Evolutionary conservation across 176 grass and related monocot species (phyloP).

Genomic region (Raddia guianensis): DNA sequence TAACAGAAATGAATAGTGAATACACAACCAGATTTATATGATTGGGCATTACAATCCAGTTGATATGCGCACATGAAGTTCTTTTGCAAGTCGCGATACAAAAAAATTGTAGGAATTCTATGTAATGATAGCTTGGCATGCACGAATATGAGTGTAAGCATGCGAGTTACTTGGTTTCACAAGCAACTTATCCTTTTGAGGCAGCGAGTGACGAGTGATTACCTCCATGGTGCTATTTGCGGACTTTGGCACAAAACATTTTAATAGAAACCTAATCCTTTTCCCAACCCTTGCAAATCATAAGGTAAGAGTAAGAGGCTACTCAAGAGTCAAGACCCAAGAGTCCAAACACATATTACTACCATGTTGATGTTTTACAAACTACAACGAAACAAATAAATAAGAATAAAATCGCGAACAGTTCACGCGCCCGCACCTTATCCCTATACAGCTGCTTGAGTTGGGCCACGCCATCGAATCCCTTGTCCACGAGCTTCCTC

Average conservation of each 20-base stretch:
- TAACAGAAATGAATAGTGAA: background rate
- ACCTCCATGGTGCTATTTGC: background rate
- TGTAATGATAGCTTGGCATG: background rate
- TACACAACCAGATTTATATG: background rate
- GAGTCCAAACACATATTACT: background rate
- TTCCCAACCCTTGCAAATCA: background rate
- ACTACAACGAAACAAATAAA: background rate
- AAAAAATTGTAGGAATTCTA: background rate
- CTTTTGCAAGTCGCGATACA: background rate
- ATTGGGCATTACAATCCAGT: background rate
- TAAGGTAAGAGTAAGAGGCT: background rate
- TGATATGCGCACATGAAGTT: background rate
- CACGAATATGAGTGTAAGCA: background rate
- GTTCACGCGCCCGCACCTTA: constrained; percentile 52
- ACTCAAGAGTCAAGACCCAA: background rate
- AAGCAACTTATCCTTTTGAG: background rate
- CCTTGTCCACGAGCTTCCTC: constrained; percentile 87
- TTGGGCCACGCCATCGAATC: constrained; percentile 68
- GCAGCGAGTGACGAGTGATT: background rate
- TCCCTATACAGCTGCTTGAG: constrained; percentile 93
- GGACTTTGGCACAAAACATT: background rate
- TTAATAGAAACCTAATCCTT: background rate
- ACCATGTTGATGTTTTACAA: background rate
- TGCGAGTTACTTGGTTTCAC: background rate
- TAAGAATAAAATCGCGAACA: background rate